These are phyloP conservation scores for Rhypophila decipiens DNA, from an alignment of 495 filamentous ascomycete species.

Conservation along the genomic window DNA sequence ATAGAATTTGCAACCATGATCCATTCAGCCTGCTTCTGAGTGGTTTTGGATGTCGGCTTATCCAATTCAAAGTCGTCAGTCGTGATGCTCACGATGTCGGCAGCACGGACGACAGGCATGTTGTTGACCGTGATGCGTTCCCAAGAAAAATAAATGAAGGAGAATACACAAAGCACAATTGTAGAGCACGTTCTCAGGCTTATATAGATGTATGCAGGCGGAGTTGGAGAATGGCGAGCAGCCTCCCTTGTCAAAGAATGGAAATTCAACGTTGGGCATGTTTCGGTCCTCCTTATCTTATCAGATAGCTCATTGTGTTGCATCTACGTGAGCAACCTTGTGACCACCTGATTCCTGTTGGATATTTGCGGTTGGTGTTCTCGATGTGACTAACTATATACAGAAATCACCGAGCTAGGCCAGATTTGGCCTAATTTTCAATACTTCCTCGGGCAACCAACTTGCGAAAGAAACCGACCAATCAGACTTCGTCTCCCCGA, in stretches of 20 bases:
- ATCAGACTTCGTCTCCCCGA: neutral
- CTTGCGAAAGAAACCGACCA: neutral
- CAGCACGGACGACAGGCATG: constrained; percentile 5
- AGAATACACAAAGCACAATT: neutral
- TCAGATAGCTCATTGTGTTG: neutral
- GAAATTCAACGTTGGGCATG: neutral
- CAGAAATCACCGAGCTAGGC: neutral
- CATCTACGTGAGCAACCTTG: neutral
- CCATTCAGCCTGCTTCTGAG: neutral
- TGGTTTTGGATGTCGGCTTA: neutral
- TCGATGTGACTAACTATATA: neutral
- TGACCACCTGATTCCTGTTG: neutral
- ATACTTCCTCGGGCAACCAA: neutral
- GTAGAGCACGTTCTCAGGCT: neutral
- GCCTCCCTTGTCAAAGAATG: neutral
- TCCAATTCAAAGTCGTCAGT: neutral
- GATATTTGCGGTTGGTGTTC: neutral
- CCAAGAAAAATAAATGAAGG: neutral
- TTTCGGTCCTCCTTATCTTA: neutral
- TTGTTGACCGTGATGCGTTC: neutral
- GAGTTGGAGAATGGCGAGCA: neutral
- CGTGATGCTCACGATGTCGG: constrained; percentile 4
- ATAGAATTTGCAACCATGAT: constrained; percentile 1
- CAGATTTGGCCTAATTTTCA: neutral
- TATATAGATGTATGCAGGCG: neutral